Evolutionary conservation across 768 basidiomycete species (phyloP).

Genomic region (Serpula lacrymans): DNA sequence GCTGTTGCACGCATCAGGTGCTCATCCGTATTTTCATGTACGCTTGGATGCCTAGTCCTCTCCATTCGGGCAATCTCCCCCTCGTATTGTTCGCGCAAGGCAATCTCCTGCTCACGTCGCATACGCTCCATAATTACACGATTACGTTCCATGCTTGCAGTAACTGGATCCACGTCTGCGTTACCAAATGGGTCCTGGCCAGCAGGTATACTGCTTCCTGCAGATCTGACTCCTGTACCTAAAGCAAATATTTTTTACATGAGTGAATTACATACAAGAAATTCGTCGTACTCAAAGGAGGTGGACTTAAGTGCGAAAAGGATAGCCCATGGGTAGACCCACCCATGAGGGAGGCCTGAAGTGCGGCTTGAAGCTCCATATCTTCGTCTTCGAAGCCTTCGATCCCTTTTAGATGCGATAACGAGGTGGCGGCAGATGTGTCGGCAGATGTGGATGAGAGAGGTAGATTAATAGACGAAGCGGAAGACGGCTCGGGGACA

Average conservation of each 20-base stretch:
- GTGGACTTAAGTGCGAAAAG: too few relatives aligned
- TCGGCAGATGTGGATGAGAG: constrained; percentile 11
- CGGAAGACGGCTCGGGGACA: constrained; percentile 51
- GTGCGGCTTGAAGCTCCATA: constrained; percentile 79
- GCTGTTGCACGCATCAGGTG: constrained; percentile 44
- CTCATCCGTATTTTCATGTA: constrained; percentile 50
- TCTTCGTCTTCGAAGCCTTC: constrained; percentile 77
- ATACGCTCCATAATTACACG: constrained; percentile 59
- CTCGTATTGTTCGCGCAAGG: constrained; percentile 57
- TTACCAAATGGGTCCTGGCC: constrained; percentile 28
- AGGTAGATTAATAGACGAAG: too few relatives aligned
- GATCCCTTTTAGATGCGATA: constrained; percentile 9
- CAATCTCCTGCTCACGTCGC: constrained; percentile 63
- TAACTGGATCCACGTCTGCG: constrained; percentile 49
- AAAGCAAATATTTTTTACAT: too few relatives aligned
- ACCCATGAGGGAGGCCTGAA: constrained; percentile 72
- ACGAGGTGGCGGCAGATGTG: constrained; percentile 7
- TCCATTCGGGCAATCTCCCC: constrained; percentile 26
- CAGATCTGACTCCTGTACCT: too few relatives aligned
- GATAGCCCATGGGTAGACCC: too few relatives aligned
- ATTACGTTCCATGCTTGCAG: constrained; percentile 65
- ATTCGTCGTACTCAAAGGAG: too few relatives aligned
- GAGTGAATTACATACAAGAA: too few relatives aligned
- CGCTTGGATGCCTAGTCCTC: constrained; percentile 1
- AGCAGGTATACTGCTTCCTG: constrained; percentile 24